Percentiles rank a stretch among this genome's conserved stretches.
These are phyloP conservation scores for Venturiaceae sp. DNA, from an alignment of 2,329 filamentous ascomycete genomes.

Conservation along the genomic window DNA sequence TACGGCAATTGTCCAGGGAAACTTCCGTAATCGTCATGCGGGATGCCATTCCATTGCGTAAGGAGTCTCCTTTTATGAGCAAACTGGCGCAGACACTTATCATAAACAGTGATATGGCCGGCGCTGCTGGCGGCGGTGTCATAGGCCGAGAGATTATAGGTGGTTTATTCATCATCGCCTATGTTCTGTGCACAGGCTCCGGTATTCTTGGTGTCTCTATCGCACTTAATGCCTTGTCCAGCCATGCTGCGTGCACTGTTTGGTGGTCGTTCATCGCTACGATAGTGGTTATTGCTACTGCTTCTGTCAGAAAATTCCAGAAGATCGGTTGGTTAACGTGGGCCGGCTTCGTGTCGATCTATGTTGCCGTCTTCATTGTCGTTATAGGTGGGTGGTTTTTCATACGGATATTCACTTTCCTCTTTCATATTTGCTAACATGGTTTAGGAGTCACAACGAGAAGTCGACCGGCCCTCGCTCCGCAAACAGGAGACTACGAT, in stretches of 20 bases:
- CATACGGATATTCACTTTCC: neutral
- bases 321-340: constrained; percentile 54
- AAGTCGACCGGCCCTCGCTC: constrained; percentile 51
- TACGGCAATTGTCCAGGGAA: constrained; percentile 37
- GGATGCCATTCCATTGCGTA: constrained; percentile 42
- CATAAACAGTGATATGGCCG: constrained; percentile 40
- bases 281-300: constrained; percentile 37
- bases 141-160: constrained; percentile 45
- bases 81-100: too few relatives aligned
- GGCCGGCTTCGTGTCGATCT: constrained; percentile 50
- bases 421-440: neutral
- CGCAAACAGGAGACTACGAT: constrained; percentile 48
- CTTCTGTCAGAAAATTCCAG: constrained; percentile 48
- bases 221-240: constrained; percentile 49
- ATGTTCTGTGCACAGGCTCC: constrained; percentile 45
- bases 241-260: constrained; percentile 49
- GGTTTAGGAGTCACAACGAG: constrained; percentile 38
- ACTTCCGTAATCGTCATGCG: constrained; percentile 41
- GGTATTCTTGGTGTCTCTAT: constrained; percentile 51
- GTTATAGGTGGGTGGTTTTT: constrained; percentile 26
- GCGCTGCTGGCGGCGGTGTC: constrained; percentile 40
- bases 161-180: constrained; percentile 47
- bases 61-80: too few relatives aligned
- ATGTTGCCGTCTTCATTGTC: constrained; percentile 47
- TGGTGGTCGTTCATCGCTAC: constrained; percentile 47